Evolutionary conservation across 2,329 filamentous ascomycete species (phyloP), one percentile per base, ranked within the genome.

Genomic region (Calonectria pteridis): DNA sequence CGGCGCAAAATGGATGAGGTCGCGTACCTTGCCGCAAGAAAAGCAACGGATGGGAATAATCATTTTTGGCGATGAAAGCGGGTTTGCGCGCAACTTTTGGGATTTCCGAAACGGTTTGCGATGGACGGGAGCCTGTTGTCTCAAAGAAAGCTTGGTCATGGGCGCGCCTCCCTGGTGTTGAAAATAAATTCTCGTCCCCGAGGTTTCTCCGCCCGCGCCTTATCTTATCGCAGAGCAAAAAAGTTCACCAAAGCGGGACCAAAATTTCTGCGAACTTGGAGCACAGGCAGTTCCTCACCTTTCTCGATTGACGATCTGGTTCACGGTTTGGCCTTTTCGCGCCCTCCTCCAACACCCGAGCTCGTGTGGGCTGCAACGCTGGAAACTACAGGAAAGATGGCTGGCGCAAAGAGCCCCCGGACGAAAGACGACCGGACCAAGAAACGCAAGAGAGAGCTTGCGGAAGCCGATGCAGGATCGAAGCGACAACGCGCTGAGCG

Each of bases 41-140:
- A 99, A 99, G 88, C 97, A 99, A 80, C 97, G 95, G 78, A 99
- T 95, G 3, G 97, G 97, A 80, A 99, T 98, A 86, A 99, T 99
- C 97, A 99, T 99, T 71, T 71, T 87, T 94, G 87, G 78, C 75
- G 63, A 43, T 63, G n/a, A 72, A 69, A 73, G 23, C n/a, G 73
- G 71, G 43, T 51, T 64, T 62, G 75, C 75, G 71, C 75, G 64
- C 59, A 43, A 70, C 53, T 67, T 66, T 59, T 43, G 49, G 37
- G 74, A 72, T 67, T 67, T 33, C 31, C 28, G 51, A 77, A 31
- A 74, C 65, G 74, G 67, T 72, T 75, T 80, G 79, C 79, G 79
- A 80, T 77, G 77, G 74, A 73, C 71, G 40, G 29, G 72, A 68
- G 69, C 67, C 69, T 71, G 69, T 74, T 69, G 75, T 73, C 73